Percentiles rank a stretch among this genome's conserved stretches.
phyloP scores from a whole-genome alignment of 257 asterid genomes.

The Primulina huaijiensis region DNA sequence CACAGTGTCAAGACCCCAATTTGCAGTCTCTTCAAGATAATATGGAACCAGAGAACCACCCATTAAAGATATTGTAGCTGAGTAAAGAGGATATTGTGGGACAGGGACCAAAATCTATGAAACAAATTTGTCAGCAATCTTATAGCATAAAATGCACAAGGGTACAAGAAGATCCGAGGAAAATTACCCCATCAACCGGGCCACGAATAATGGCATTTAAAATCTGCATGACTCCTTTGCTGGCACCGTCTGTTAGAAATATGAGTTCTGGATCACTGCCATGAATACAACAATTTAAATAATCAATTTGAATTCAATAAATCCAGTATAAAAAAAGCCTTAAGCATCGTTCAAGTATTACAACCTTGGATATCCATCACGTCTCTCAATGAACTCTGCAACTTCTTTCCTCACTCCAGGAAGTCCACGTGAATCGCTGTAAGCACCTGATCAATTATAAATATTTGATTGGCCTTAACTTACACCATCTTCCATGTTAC shows the following conservation, averaged over 20 bases:
- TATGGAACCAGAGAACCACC: constrained; percentile 96
- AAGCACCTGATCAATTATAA: constrained; percentile 71
- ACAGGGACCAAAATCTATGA: constrained; percentile 88
- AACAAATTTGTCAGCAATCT: constrained; percentile 13
- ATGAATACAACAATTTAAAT: constrained; percentile 20
- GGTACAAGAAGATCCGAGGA: constrained; percentile 15
- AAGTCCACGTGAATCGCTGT: constrained; percentile 94
- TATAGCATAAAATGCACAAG: background rate
- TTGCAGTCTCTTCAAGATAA: constrained; percentile 95
- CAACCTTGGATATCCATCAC: constrained; percentile 99
- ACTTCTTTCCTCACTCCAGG: constrained; percentile 96
- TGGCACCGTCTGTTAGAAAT: constrained; percentile 96
- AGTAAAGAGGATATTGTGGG: constrained; percentile 97
- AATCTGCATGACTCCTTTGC: constrained; percentile 99
- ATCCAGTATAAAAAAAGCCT: background rate
- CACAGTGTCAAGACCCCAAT: constrained; percentile 87
- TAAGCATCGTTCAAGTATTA: constrained; percentile 16
- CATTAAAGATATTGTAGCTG: constrained; percentile 79
- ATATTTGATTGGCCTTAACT: constrained; percentile 8
- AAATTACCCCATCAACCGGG: constrained; percentile 70
- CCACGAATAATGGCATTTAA: constrained; percentile 64
- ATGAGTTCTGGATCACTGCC: constrained; percentile 96
- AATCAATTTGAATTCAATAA: constrained; percentile 25
- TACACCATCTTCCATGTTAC: constrained; percentile 3
- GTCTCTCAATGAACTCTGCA: constrained; percentile 91